Percentiles rank a stretch among this genome's conserved stretches.
phyloP scores from a whole-genome alignment of 1,139 yeast genomes.

The Kodamaea anthophila region DNA sequence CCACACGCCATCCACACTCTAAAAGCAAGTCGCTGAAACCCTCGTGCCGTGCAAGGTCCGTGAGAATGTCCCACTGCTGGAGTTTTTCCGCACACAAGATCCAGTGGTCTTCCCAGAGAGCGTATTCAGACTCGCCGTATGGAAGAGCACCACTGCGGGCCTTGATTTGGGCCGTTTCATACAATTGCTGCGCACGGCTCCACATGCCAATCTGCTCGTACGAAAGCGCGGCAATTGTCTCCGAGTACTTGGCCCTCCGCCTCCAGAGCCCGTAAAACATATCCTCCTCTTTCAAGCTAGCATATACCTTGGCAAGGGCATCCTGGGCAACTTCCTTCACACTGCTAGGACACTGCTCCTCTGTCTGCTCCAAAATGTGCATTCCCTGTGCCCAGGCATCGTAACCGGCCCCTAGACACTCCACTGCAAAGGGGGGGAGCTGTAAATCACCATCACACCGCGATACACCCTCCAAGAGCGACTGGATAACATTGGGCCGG shows the following conservation, averaged over 20 bases:
- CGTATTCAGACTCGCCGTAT: constrained; percentile 90
- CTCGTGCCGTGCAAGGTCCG: constrained; percentile 96
- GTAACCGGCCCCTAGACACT: constrained; percentile 80
- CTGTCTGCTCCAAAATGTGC: constrained; percentile 71
- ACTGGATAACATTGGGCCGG: constrained; percentile 82
- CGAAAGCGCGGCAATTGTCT: constrained; percentile 87
- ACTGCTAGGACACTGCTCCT: constrained; percentile 58
- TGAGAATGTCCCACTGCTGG: constrained; percentile 96
- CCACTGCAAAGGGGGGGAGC: constrained; percentile 91
- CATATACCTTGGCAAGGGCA: constrained; percentile 84
- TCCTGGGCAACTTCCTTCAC: constrained; percentile 85
- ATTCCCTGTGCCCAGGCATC: constrained; percentile 92
- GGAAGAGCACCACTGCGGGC: constrained; percentile 95
- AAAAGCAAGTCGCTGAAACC: constrained; percentile 89
- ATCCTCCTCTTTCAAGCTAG: constrained; percentile 87
- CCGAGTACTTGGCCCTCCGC: constrained; percentile 87
- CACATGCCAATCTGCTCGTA: constrained; percentile 94
- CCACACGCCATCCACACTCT: constrained; percentile 99
- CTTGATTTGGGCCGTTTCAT: constrained; percentile 95
- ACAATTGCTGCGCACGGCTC: constrained; percentile 90
- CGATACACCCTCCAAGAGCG: constrained; percentile 76
- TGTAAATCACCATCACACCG: constrained; percentile 59
- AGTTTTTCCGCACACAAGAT: constrained; percentile 92
- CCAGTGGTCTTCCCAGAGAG: constrained; percentile 99
- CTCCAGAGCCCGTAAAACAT: constrained; percentile 98